phyloP scores from a whole-genome alignment of 2,329 filamentous ascomycete genomes.

The Trichothecium roseum region DNA sequence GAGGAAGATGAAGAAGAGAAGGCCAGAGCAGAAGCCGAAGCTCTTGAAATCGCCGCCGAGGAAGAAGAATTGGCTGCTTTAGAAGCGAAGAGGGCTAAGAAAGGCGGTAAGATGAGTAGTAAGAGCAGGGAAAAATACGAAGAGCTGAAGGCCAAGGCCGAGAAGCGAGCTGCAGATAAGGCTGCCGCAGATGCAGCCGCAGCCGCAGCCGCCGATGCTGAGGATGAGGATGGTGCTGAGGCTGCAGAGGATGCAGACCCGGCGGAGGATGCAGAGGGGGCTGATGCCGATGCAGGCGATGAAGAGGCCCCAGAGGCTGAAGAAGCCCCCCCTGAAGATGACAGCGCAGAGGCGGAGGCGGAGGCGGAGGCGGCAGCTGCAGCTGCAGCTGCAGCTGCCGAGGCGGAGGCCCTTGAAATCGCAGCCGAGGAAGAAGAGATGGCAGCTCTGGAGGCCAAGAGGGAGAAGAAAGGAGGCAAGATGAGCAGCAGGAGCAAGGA shows the following conservation, averaged over 20 bases:
- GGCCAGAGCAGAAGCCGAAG: constrained; percentile 16
- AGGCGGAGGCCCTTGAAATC: constrained; percentile 15
- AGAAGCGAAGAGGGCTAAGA: constrained; percentile 19
- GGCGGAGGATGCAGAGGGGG: constrained; percentile 14
- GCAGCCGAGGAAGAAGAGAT: constrained; percentile 12
- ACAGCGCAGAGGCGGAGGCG: constrained; percentile 15
- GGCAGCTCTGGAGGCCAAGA: constrained; percentile 17
- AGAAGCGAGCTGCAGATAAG: constrained; percentile 9
- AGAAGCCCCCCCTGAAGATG: constrained; percentile 10
- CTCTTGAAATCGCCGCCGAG: constrained; percentile 11
- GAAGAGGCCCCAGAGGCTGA: constrained; percentile 12
- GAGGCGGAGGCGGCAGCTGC: constrained; percentile 15
- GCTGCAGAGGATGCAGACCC: constrained; percentile 11
- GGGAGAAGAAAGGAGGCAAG: constrained; percentile 16
- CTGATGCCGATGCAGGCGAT: constrained; percentile 15
- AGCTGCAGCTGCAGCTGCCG: constrained; percentile 14
- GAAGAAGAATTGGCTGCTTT: constrained; percentile 13
- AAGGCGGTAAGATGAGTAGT: constrained; percentile 10
- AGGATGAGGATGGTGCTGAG: constrained; percentile 18
- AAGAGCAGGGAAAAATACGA: constrained; percentile 17
- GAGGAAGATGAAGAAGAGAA: constrained; percentile 12
- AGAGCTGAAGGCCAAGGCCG: constrained; percentile 10
- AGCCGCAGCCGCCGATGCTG: constrained; percentile 10
- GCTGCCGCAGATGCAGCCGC: constrained; percentile 13
- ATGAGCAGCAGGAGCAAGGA: constrained; percentile 13